Evolutionary conservation across 257 asterid genomes (phyloP).

Genomic region (Solanum ossicruentum): DNA sequence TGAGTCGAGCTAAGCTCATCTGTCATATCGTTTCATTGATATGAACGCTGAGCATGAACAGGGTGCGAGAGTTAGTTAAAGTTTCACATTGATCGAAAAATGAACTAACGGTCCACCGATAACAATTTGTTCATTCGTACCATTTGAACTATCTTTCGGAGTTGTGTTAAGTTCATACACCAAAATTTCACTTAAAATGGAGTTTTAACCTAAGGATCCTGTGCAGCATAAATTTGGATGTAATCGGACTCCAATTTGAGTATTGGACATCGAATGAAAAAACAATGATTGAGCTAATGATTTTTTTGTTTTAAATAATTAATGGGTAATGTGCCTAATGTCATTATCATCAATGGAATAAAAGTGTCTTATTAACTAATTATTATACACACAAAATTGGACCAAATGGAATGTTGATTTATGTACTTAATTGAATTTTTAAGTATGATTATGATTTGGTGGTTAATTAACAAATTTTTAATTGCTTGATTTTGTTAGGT

Average conservation of each 20-base stretch:
- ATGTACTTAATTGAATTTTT: not conserved
- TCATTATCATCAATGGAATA: not conserved
- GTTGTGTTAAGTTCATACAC: no score
- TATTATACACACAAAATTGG: not conserved
- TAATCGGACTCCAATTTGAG: no score
- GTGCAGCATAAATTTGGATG: no score
- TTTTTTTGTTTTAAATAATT: not conserved
- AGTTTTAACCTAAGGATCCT: not conserved
- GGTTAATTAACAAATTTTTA: not conserved
- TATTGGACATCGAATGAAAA: no score
- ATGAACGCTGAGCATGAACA: no score
- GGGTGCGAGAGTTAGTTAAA: no score
- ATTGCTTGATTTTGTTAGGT: conserved; percentile 25
- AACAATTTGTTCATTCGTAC: no score
- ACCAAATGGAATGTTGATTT: not conserved
- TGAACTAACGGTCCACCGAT: no score
- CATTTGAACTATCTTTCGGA: no score
- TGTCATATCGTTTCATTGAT: no score
- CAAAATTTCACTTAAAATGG: not conserved
- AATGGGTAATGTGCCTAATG: not conserved
- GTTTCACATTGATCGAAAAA: no score
- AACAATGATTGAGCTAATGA: not conserved
- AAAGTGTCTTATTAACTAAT: not conserved
- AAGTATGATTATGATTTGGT: conserved; percentile 1
- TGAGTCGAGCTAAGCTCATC: no score